phyloP scores from a whole-genome alignment of 805 yeast genomes.

The Monosporozyma yasuniensis region DNA sequence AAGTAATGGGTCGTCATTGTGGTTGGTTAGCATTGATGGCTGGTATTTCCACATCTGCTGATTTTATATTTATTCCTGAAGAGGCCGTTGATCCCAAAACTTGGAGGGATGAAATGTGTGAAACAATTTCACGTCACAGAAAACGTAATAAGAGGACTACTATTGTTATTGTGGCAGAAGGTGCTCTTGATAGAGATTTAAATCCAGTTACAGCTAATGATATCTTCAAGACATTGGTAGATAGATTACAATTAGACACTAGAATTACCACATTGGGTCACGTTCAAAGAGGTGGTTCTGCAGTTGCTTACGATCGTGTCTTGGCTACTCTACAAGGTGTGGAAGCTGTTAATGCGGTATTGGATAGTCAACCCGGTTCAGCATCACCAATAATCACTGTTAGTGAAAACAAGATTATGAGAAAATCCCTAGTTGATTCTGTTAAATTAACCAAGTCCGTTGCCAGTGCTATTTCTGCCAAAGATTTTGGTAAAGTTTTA shows the following conservation, averaged over 20 bases:
- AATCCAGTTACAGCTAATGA: conserved; percentile 57
- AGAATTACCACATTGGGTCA: conserved; percentile 72
- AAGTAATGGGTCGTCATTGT: conserved; percentile 89
- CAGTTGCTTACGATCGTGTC: conserved; percentile 64
- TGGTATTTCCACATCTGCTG: conserved; percentile 76
- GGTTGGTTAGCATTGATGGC: conserved; percentile 83
- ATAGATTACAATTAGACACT: conserved; percentile 61
- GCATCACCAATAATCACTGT: conserved; percentile 75
- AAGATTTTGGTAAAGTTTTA: conserved; percentile 66
- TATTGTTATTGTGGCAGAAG: conserved; percentile 75
- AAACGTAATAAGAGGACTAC: conserved; percentile 66
- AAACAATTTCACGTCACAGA: conserved; percentile 56
- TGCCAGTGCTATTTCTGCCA: conserved; percentile 55
- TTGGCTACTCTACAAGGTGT: conserved; percentile 76
- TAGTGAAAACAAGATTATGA: conserved; percentile 58
- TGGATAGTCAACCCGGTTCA: conserved; percentile 57
- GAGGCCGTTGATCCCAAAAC: conserved; percentile 53
- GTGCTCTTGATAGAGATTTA: conserved; percentile 64
- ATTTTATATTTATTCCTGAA: conserved; percentile 72
- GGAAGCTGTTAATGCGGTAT: conserved; percentile 67
- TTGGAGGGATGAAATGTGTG: conserved; percentile 63
- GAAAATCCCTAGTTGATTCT: conserved; percentile 63
- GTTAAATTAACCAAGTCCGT: conserved; percentile 63
- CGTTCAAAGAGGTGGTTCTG: conserved; percentile 77
- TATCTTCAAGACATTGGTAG: conserved; percentile 57